Percentiles rank a stretch among this genome's conserved stretches.
phyloP scores from a whole-genome alignment of 441 rosid species.

The Aquilaria agallochum region DNA sequence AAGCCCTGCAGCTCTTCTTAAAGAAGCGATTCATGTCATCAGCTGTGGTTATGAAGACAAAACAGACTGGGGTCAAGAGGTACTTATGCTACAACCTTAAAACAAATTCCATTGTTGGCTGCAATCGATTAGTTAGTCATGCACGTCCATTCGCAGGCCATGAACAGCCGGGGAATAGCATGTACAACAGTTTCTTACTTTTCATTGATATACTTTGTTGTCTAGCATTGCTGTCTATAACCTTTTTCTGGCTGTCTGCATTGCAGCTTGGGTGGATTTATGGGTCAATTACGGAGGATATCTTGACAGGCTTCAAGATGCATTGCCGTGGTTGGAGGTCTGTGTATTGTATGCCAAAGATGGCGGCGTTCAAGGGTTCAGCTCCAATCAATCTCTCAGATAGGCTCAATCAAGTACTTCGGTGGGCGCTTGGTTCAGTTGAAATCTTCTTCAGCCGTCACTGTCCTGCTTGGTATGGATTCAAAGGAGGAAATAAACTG shows the following conservation, averaged over 20 bases:
- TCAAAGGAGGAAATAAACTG: slow-evolving; percentile 70
- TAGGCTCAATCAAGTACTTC: slow-evolving; percentile 88
- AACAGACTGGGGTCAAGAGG: slow-evolving; percentile 80
- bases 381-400: slow-evolving; percentile 93
- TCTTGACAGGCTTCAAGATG: slow-evolving; percentile 94
- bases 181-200: too few species aligned
- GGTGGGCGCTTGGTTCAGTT: slow-evolving; percentile 98
- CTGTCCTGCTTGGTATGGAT: slow-evolving; percentile 84
- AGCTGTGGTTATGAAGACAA: slow-evolving; percentile 78
- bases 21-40: slow-evolving; percentile 78
- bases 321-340: slow-evolving; percentile 98
- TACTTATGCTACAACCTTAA: slow-evolving; percentile 12
- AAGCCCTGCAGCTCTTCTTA: slow-evolving; percentile 66
- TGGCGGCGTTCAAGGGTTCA: slow-evolving; percentile 89
- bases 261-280: slow-evolving; percentile 92
- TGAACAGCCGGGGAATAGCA: too few species aligned
- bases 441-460: slow-evolving; percentile 96
- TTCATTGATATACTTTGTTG: too few species aligned
- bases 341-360: slow-evolving; percentile 85
- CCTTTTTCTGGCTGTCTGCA: slow-evolving; percentile 6
- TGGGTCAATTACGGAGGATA: slow-evolving; percentile 96
- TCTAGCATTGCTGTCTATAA: slow-evolving; percentile 4
- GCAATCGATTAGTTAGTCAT: too few species aligned
- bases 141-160: too few species aligned
- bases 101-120: too few species aligned